Percentiles rank a stretch among this genome's conserved stretches.
Conservation (phyloP, 106 monocot species). For the Dendrobium chrysotoxum region DNA sequence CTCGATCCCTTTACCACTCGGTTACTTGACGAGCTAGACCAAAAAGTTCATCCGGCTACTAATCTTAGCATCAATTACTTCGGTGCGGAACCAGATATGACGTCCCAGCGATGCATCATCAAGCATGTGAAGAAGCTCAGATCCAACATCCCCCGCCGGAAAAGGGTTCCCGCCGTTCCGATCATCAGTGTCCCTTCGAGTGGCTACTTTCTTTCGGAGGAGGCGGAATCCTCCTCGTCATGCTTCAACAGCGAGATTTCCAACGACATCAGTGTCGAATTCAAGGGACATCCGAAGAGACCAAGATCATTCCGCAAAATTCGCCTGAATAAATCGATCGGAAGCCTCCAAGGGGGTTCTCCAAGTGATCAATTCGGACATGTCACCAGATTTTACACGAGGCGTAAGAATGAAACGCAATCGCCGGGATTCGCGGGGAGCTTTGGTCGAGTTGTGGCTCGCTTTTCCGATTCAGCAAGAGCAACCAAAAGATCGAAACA, state of each 20-base stretch:
- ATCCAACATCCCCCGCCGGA: constrained; percentile 43
- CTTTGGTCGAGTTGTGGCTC: background rate
- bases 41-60: background rate
- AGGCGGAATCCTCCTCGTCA: constrained; percentile 37
- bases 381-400: constrained; percentile 17
- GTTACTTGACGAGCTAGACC: background rate
- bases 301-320: constrained; percentile 6
- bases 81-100: background rate
- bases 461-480: background rate
- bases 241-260: constrained; percentile 51
- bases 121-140: constrained; percentile 24
- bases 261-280: constrained; percentile 9
- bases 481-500: background rate
- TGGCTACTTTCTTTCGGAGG: constrained; percentile 6
- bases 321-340: constrained; percentile 6
- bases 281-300: constrained; percentile 10
- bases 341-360: background rate
- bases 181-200: constrained; percentile 3
- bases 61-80: background rate
- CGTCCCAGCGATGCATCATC: background rate
- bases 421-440: background rate
- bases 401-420: constrained; percentile 9
- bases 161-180: constrained; percentile 19
- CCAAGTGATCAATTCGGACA: background rate
- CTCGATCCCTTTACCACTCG: background rate